Evolutionary conservation across 441 rosid genomes (phyloP).

Genomic region (Gossypium laxum): DNA sequence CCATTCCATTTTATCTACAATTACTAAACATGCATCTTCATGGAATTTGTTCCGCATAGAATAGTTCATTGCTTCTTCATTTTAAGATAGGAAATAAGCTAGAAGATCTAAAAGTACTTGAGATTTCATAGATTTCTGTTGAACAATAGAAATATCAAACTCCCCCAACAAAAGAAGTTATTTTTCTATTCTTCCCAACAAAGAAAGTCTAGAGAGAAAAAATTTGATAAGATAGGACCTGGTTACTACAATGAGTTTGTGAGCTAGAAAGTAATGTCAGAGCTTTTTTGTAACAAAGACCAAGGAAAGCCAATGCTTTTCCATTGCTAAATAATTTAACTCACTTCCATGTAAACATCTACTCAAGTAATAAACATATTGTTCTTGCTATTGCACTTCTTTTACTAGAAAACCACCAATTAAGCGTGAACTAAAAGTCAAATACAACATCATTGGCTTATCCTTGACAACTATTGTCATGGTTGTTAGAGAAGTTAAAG

Average conservation of each 20-base stretch:
- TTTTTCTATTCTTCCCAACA: background rate
- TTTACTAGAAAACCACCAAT: background rate
- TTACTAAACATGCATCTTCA: background rate
- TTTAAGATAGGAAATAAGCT: background rate
- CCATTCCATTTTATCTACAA: no score
- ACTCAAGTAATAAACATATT: no score
- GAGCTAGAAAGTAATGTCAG: background rate
- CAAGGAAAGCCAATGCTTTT: no score
- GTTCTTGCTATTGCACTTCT: background rate
- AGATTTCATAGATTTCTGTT: background rate
- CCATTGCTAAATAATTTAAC: no score
- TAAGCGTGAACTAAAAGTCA: no score
- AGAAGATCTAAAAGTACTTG: background rate
- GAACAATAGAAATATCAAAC: background rate
- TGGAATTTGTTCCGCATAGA: background rate
- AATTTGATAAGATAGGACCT: background rate
- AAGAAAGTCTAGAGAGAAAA: background rate
- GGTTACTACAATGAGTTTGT: background rate
- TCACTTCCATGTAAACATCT: background rate
- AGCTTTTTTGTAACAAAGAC: background rate
- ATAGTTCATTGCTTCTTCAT: background rate
- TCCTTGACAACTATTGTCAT: background rate
- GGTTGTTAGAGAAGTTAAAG: background rate
- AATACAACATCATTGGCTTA: background rate
- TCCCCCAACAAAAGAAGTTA: background rate